phyloP scores from a whole-genome alignment of 139 green algal species.

The Closterium sp. region DNA sequence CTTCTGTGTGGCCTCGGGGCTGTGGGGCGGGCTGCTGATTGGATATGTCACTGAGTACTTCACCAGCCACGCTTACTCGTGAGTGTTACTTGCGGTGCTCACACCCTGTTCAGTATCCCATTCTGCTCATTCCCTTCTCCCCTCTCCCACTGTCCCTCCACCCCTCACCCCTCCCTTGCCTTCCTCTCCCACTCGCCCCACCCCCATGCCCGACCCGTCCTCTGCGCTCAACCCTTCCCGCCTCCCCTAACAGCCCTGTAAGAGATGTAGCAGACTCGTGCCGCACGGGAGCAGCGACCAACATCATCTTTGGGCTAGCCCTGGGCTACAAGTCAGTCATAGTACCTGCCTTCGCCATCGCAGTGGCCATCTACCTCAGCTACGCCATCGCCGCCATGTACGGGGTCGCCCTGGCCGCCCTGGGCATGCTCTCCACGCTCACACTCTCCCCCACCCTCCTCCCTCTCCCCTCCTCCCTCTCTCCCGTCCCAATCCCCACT shows the following conservation, averaged over 20 bases:
- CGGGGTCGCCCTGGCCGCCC: conserved; percentile 88
- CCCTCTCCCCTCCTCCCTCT: too few relatives aligned
- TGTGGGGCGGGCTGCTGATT: conserved; percentile 95
- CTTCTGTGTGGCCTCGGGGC: conserved; percentile 82
- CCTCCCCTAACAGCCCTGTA: conserved; percentile 38
- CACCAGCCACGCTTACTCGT: conserved; percentile 83
- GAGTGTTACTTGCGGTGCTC: too few relatives aligned
- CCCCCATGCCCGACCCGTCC: background rate
- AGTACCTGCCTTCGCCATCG: conserved; percentile 88
- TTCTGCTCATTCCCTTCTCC: too few relatives aligned
- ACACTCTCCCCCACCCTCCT: too few relatives aligned
- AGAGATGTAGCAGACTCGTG: conserved; percentile 92
- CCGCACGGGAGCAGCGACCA: conserved; percentile 89
- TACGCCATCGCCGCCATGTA: conserved; percentile 83
- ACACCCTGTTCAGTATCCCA: too few relatives aligned
- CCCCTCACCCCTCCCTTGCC: too few relatives aligned
- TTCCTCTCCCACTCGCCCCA: too few relatives aligned
- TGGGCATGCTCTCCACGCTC: conserved; percentile 94
- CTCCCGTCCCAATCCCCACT: background rate
- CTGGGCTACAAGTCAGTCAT: conserved; percentile 94
- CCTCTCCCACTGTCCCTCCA: too few relatives aligned
- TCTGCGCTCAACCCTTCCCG: too few relatives aligned
- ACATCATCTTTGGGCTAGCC: conserved; percentile 97
- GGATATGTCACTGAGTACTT: conserved; percentile 95
- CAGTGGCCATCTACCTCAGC: conserved; percentile 80